Conservation (phyloP, 2,329 filamentous ascomycete genomes). For the Colletotrichum scovillei region DNA sequence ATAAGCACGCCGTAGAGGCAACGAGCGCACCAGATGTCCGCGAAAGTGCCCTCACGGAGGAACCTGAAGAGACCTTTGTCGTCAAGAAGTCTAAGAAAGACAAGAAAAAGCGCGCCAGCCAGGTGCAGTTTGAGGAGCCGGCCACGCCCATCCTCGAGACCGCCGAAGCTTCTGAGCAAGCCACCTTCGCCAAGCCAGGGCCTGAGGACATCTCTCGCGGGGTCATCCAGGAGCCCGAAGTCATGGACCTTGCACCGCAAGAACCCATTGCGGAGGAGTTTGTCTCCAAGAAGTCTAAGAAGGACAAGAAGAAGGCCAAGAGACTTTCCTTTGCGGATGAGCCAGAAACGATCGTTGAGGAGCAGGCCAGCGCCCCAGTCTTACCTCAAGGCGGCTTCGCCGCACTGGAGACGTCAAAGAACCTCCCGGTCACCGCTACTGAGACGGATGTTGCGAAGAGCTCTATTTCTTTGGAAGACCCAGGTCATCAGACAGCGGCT, state of each 20-base stretch:
- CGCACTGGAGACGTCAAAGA: neutral
- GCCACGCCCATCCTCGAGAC: neutral
- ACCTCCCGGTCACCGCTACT: neutral
- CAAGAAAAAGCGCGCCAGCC: slow-evolving; percentile 38
- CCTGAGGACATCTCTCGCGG: neutral
- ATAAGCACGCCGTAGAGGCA: neutral
- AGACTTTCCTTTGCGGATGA: slow-evolving; percentile 7
- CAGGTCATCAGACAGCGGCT: slow-evolving; percentile 36
- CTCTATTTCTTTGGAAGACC: slow-evolving; percentile 31
- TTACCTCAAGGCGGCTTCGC: neutral
- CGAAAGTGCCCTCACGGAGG: slow-evolving; percentile 22
- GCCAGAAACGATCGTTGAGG: neutral
- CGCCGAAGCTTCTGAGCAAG: neutral
- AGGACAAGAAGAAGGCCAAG: slow-evolving; percentile 44
- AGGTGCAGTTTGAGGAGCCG: neutral
- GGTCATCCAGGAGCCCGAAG: neutral
- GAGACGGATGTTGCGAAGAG: neutral
- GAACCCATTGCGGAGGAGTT: neutral
- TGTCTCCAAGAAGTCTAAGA: slow-evolving; percentile 37
- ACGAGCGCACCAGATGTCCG: neutral
- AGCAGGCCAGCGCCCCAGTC: neutral
- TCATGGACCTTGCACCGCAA: neutral
- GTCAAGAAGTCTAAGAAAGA: slow-evolving; percentile 52
- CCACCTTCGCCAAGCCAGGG: neutral
- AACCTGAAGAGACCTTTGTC: slow-evolving; percentile 17